phyloP scores from a whole-genome alignment of 2,329 filamentous ascomycete genomes.

The Aspergillus neotritici region DNA sequence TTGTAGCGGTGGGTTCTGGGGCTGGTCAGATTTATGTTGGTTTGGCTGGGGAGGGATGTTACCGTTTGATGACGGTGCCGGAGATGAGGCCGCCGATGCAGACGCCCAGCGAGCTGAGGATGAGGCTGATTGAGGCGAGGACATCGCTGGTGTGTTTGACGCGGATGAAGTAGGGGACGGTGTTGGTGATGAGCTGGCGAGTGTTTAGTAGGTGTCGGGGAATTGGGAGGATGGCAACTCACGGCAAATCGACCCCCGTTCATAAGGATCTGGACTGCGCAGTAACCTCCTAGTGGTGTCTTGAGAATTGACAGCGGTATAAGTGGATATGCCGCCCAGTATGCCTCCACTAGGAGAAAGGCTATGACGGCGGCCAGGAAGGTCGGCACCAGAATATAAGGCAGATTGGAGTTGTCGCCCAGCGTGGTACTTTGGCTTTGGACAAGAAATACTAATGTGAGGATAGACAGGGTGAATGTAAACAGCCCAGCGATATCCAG shows the following conservation, averaged over 20 bases:
- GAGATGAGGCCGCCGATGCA: slow-evolving; percentile 7
- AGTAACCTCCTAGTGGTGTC: not conserved
- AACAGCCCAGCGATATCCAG: not conserved
- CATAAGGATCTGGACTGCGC: not conserved
- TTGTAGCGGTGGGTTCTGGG: slow-evolving; percentile 5
- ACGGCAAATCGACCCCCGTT: slow-evolving; percentile 1
- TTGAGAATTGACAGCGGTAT: not conserved
- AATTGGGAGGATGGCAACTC: not conserved
- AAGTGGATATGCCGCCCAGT: not conserved
- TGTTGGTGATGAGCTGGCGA: slow-evolving; percentile 8
- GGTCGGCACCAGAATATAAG: not conserved
- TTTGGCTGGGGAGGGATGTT: not conserved
- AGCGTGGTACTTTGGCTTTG: not conserved
- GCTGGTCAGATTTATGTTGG: not conserved
- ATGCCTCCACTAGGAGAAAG: not conserved
- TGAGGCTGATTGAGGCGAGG: slow-evolving; percentile 6
- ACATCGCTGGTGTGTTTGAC: slow-evolving; percentile 10
- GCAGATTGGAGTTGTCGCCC: not conserved
- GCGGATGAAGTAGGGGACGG: slow-evolving; percentile 16
- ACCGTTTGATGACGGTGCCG: slow-evolving; percentile 13
- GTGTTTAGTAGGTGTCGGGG: no score
- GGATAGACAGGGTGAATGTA: not conserved
- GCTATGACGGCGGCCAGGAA: not conserved
- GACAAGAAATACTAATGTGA: not conserved
- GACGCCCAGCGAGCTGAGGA: slow-evolving; percentile 7